These are phyloP conservation scores for Euclidium syriacum DNA, from an alignment of 345 rosid species.

Conservation along the genomic window DNA sequence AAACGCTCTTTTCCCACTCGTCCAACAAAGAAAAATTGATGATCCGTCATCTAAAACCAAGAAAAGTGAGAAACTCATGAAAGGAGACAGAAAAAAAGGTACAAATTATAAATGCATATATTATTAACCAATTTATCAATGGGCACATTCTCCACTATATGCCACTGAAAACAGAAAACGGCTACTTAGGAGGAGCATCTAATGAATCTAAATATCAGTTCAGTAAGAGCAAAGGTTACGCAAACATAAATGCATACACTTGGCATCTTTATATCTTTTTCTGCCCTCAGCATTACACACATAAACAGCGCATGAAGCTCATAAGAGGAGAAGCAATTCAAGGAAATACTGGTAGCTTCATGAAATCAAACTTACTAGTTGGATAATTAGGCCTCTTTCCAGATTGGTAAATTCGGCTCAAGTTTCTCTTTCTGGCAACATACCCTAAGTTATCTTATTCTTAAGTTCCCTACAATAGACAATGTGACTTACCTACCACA, in stretches of 20 bases:
- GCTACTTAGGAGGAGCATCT: neutral
- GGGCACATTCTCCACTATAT: neutral
- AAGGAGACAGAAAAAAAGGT: neutral
- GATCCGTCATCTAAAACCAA: slow-evolving; percentile 75
- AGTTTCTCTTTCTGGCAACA: neutral
- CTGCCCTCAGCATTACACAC: neutral
- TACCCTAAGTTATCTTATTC: neutral
- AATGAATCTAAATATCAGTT: neutral
- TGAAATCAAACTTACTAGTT: neutral
- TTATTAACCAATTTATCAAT: neutral
- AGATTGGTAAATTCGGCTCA: neutral
- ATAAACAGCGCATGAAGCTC: neutral
- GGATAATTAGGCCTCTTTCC: neutral
- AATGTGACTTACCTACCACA: slow-evolving; percentile 57
- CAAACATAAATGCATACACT: neutral
- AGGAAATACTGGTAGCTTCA: neutral
- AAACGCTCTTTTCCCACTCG: slow-evolving; percentile 60
- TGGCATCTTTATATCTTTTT: neutral
- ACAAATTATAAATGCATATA: neutral
- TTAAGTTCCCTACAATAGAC: neutral
- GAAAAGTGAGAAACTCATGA: slow-evolving; percentile 10
- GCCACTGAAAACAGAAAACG: neutral
- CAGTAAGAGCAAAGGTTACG: neutral
- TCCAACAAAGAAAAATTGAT: slow-evolving; percentile 77
- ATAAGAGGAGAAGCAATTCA: neutral